A percentile compares a stretch with the other conserved stretches of the same genome.
These are phyloP conservation scores for Sclerotinia minor DNA, from an alignment of 2,329 filamentous ascomycete genomes.

Conservation along the genomic window DNA sequence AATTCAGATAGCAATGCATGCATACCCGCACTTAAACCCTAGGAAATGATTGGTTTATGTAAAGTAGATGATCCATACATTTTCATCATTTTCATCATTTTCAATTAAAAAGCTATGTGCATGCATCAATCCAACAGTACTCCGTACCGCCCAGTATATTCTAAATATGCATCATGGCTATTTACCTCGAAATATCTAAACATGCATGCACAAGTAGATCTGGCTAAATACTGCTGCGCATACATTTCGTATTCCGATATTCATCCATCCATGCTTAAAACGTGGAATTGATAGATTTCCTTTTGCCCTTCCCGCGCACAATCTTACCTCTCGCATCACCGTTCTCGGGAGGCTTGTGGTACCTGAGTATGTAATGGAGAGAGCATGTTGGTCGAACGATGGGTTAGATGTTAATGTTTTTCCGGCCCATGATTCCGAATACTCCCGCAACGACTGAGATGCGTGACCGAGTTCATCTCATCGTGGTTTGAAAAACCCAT, in stretches of 20 bases:
- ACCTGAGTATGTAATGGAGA: not conserved
- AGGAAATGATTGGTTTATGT: not conserved
- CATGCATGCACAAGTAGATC: conserved; percentile 10
- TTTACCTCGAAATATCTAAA: not conserved
- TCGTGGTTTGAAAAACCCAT: not conserved
- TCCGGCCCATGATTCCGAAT: conserved; percentile 7
- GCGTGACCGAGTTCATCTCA: conserved; percentile 17
- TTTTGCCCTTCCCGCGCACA: conserved; percentile 10
- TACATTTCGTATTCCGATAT: conserved; percentile 9
- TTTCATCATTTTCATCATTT: not conserved
- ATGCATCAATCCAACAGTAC: conserved; percentile 9
- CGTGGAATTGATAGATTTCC: conserved; percentile 11
- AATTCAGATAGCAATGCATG: conserved; percentile 19
- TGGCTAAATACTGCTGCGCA: conserved; percentile 11
- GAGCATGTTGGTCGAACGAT: not conserved
- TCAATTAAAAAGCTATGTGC: conserved; percentile 14
- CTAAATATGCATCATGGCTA: conserved; percentile 17
- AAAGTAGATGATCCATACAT: not conserved
- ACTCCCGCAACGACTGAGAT: not conserved
- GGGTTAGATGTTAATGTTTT: not conserved
- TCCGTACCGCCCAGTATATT: not conserved
- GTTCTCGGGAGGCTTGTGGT: conserved; percentile 16
- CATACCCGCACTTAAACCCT: conserved; percentile 7
- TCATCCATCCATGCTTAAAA: conserved; percentile 19
- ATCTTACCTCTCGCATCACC: conserved; percentile 4